A percentile compares a stretch with the other conserved stretches of the same genome.
Conservation (phyloP, 140 eudicot species). For the Artemisia princeps region DNA sequence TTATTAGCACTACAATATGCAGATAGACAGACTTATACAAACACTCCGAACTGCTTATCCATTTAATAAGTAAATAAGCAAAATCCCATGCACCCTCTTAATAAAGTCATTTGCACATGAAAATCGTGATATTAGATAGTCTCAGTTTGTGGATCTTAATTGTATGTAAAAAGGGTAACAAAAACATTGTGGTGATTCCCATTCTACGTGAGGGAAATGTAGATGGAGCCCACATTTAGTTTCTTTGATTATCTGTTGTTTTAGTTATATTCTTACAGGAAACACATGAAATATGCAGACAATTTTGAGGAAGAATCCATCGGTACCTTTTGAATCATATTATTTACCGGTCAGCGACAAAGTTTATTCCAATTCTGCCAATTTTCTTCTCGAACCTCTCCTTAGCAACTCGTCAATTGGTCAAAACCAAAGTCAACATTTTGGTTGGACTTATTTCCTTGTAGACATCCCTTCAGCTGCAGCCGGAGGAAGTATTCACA, state of each 20-base stretch:
- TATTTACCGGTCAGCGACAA: constrained; percentile 33
- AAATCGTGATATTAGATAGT: constrained; percentile 7
- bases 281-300: constrained; percentile 42
- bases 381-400: constrained; percentile 40
- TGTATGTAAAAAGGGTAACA: not conserved
- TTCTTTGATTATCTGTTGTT: constrained; percentile 24
- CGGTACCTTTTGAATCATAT: constrained; percentile 39
- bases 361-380: constrained; percentile 27
- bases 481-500: constrained; percentile 44
- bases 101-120: constrained; percentile 14
- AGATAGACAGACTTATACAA: too few relatives aligned
- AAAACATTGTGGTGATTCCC: too few relatives aligned
- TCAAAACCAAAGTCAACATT: constrained; percentile 14
- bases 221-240: constrained; percentile 18
- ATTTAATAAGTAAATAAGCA: too few relatives aligned
- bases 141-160: not conserved
- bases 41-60: too few relatives aligned
- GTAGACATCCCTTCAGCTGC: constrained; percentile 44
- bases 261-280: constrained; percentile 28
- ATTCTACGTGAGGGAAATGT: constrained; percentile 16
- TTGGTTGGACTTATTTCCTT: constrained; percentile 44
- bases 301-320: constrained; percentile 33
- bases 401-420: constrained; percentile 34
- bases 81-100: not conserved
- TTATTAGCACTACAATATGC: too few relatives aligned